A percentile compares a stretch with the other conserved stretches of the same genome.
Evolutionary conservation across 176 grass and related monocot genomes (phyloP).

Genomic region (Chloris gayana): DNA sequence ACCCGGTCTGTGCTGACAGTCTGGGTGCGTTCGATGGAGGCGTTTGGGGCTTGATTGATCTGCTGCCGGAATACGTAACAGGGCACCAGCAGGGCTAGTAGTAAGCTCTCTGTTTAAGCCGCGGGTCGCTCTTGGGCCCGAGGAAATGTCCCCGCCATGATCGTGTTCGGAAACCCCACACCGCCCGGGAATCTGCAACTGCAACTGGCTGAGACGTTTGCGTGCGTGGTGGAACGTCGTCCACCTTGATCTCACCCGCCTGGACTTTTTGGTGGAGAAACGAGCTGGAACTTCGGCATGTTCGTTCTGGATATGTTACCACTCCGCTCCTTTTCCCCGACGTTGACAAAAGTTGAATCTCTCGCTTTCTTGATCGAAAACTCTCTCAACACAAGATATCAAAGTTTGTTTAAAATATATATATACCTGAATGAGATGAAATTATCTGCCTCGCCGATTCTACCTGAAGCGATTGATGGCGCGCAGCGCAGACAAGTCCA

Average conservation of each 20-base stretch:
- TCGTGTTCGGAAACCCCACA: neutral
- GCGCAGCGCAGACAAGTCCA: neutral
- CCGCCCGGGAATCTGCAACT: neutral
- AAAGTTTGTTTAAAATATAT: no score
- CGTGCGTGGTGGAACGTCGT: slow-evolving; percentile 31
- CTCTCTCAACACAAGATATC: no score
- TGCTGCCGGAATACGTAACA: slow-evolving; percentile 10
- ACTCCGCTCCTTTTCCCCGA: slow-evolving; percentile 5
- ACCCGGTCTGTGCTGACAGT: neutral
- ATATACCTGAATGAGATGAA: no score
- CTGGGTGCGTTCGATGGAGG: slow-evolving; percentile 8
- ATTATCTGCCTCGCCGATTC: neutral
- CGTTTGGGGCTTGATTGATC: neutral
- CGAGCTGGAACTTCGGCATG: neutral
- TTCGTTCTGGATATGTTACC: neutral
- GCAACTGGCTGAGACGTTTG: neutral
- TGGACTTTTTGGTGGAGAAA: slow-evolving; percentile 23
- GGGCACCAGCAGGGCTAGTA: neutral
- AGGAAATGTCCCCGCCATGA: neutral
- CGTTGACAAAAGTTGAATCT: slow-evolving; percentile 12
- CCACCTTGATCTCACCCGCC: neutral
- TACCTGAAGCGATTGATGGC: neutral
- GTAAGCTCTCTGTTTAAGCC: neutral
- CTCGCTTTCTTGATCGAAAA: no score
- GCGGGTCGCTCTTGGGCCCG: neutral